Percentiles rank a stretch among this genome's conserved stretches.
Conservation (phyloP, 306 rosid genomes). For the Glycine latifolia region DNA sequence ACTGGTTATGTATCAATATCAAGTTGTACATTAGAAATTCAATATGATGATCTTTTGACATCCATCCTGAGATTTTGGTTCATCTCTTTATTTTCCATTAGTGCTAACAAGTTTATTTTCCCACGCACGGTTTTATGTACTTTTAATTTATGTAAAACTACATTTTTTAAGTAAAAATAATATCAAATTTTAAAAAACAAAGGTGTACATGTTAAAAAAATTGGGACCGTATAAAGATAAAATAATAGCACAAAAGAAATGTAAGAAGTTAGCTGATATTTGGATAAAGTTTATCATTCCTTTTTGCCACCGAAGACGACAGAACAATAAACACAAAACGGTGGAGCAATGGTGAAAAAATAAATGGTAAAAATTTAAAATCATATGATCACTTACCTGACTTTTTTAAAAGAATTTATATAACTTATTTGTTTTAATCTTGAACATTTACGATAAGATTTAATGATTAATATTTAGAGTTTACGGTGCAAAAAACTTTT, state of each 20-base stretch:
- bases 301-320: background rate
- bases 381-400: too few relatives aligned
- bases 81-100: background rate
- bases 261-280: background rate
- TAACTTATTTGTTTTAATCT: too few relatives aligned
- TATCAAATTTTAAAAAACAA: background rate
- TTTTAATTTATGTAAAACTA: background rate
- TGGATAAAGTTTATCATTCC: background rate
- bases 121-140: background rate
- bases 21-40: conserved; percentile 43
- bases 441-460: too few relatives aligned
- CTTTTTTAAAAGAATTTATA: too few relatives aligned
- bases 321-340: background rate
- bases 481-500: too few relatives aligned
- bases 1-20: conserved; percentile 12
- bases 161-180: background rate
- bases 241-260: background rate
- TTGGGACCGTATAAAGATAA: background rate
- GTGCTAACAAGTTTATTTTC: background rate
- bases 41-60: conserved; percentile 29
- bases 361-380: too few relatives aligned
- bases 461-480: too few relatives aligned
- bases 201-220: background rate
- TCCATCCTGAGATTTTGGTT: conserved; percentile 1
- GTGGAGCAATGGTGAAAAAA: background rate